Base-by-base conservation (phyloP, 2,329 filamentous ascomycete genomes). In the Xylariomycetidae sp. region DNA sequence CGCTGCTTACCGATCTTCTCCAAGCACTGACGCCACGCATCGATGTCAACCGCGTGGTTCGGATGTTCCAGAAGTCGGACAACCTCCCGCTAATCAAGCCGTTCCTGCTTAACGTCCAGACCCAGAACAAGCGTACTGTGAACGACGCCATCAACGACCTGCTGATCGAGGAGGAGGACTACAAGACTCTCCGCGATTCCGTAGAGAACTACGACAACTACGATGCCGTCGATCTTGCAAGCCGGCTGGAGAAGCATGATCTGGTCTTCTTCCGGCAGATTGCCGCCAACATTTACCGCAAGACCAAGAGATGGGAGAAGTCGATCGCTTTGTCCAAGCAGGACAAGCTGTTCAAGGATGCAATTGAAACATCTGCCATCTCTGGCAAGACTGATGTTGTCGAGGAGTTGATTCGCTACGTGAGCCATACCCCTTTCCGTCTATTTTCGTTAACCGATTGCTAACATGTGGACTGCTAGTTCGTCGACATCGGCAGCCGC, bases 271-370 rank as follows among this genome's bases (percentile, higher is more conserved):
- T 98, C 83, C 83, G 92, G 56, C 92, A 98, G 64, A 95, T 98
- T 55, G 92, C 92, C 4, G 88, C 93, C 47, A 95, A 75, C 65
- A 98, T 98, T 63, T 98, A 96, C 71, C 88, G 93, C 61, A 98
- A 96, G 76, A 96, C 95, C 73, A 96, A 96, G 82, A 79, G 92
- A 44, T 98, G 93, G 93, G 90, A 96, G 69, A 96, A 96, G 70
- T 95, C 89, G 4, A 98, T 98, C 61, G 79, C 87, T 20, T 71
- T 98, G 29, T 96, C 90, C 12, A 98, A 98, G 74, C 90, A 98
- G 61, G 92, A 98, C 70, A 96, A 95, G 76, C 72, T 98, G 12
- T 98, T 92, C 82, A 96, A 95, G 73, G 92, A 98, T 65, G 92
- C 93, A 17, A 96, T 98, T 44, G 92, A 98, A 73, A 98, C 92